Evolutionary conservation across 2,329 filamentous ascomycete species (phyloP), one percentile per base, ranked within the genome.

Genomic region (Triangularia setosa): DNA sequence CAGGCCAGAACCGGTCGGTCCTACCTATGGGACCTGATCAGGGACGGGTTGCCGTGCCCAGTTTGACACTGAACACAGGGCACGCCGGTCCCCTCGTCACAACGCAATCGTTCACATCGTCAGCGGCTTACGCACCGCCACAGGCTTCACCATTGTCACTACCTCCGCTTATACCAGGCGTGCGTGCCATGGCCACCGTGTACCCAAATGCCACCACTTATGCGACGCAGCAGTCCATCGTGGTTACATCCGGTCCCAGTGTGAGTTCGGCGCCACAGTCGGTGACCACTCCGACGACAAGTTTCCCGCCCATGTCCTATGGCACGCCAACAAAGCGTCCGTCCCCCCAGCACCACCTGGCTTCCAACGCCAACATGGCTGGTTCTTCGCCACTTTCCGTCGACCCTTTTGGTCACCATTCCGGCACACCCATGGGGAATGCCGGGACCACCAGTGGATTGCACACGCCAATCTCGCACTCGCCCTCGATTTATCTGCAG

Each of bases 401-500:
- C 5, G 85, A 87, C 16, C 82, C 85, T 23, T 90, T 84, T 61
- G 80, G 79, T 6, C 79, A 82, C 54, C 74, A 69, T 58, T 84
- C 85, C 2, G 48, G 60, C 25, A 69, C 67, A 12, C 65, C 69
- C 4, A 63, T 69, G 18, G 64, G 64, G 21, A 70, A 66, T 48
- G n/a, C 52, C 1, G 70, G 69, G 24, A 65, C 65, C 35, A 59
- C 67, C 8, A 64, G 67, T 27, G 77, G 80, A 11, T 79, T 83
- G 11, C 84, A 87, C 60, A 86, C 87, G 8, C 88, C 90, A 5
- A 86, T 87, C 54, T 89, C 91, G 30, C 85, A 95, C 68, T 98
- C 95, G 30, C 94, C 94, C 0, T 93, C 91, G 11, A 87, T 92
- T 72, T 96, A 96, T 77, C 82, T 97, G 40, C 90, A 91, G 72